Conservation (phyloP, 2,329 filamentous ascomycete genomes). For the Epichloe uncinata region DNA sequence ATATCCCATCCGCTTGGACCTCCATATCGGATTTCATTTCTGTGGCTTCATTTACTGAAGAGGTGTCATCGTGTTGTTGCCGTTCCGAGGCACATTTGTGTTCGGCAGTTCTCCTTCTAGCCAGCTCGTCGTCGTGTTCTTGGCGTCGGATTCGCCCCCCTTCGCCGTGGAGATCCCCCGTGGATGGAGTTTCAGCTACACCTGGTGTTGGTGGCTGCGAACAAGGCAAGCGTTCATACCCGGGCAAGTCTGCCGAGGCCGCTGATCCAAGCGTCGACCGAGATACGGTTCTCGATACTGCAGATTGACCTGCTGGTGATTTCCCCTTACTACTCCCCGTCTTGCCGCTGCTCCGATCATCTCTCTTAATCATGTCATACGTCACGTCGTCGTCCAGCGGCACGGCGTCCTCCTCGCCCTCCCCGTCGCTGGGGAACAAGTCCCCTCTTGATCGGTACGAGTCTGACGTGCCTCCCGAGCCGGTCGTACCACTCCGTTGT, state of each 20-base stretch:
- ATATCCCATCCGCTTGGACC: conserved; percentile 19
- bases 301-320: conserved; percentile 24
- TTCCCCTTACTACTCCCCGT: conserved; percentile 49
- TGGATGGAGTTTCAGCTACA: conserved; percentile 28
- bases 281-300: conserved; percentile 39
- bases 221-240: conserved; percentile 12
- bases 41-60: conserved; percentile 2
- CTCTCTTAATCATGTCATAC: conserved; percentile 63
- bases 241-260: conserved; percentile 21
- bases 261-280: conserved; percentile 41
- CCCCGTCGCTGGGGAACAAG: conserved; percentile 74
- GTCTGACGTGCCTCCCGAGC: conserved; percentile 69
- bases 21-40: conserved; percentile 14
- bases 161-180: conserved; percentile 39
- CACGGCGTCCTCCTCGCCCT: conserved; percentile 86
- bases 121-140: conserved; percentile 39
- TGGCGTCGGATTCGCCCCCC: conserved; percentile 37
- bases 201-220: conserved; percentile 22
- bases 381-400: conserved; percentile 87
- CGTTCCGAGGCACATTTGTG: conserved; percentile 35
- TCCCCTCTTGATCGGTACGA: conserved; percentile 81
- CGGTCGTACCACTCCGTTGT: conserved; percentile 64
- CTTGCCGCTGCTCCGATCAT: conserved; percentile 52
- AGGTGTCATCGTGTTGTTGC: conserved; percentile 24
- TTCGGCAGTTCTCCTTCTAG: conserved; percentile 39